Evolutionary conservation across 495 filamentous ascomycete species (phyloP).

Genomic region (Aspergillus heteromorphus): DNA sequence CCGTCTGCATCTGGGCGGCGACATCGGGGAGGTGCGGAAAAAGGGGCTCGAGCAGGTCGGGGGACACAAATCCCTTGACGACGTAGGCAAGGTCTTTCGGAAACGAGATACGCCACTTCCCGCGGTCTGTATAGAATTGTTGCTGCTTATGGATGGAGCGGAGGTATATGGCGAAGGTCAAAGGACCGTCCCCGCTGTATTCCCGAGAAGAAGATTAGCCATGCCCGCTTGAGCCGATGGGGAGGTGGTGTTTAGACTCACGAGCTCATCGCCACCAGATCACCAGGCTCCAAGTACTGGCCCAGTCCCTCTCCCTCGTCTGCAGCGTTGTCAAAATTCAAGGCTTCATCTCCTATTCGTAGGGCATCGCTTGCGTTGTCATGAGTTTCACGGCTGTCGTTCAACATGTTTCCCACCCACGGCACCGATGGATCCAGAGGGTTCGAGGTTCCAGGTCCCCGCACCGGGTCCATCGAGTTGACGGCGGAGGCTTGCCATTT

Average conservation of each 20-base stretch:
- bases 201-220: not conserved
- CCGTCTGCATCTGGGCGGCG: slow-evolving; percentile 30
- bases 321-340: slow-evolving; percentile 26
- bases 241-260: slow-evolving; percentile 22
- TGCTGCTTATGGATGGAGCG: slow-evolving; percentile 53
- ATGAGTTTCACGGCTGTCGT: slow-evolving; percentile 34
- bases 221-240: not conserved
- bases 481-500: slow-evolving; percentile 45
- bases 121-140: slow-evolving; percentile 69
- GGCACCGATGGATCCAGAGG: not conserved
- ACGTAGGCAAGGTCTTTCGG: slow-evolving; percentile 50
- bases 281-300: slow-evolving; percentile 57
- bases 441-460: slow-evolving; percentile 17
- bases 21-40: slow-evolving; percentile 56
- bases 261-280: slow-evolving; percentile 60
- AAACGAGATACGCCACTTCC: slow-evolving; percentile 62
- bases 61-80: slow-evolving; percentile 57
- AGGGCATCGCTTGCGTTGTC: slow-evolving; percentile 24
- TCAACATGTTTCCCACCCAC: slow-evolving; percentile 35
- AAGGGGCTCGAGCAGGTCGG: slow-evolving; percentile 52
- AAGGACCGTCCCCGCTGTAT: slow-evolving; percentile 31
- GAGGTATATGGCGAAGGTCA: slow-evolving; percentile 64
- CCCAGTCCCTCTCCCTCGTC: slow-evolving; percentile 33
- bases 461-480: slow-evolving; percentile 32
- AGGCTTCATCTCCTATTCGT: slow-evolving; percentile 25